phyloP scores from a whole-genome alignment of 176 grass and related monocot genomes.

The Aegilops tauschii region DNA sequence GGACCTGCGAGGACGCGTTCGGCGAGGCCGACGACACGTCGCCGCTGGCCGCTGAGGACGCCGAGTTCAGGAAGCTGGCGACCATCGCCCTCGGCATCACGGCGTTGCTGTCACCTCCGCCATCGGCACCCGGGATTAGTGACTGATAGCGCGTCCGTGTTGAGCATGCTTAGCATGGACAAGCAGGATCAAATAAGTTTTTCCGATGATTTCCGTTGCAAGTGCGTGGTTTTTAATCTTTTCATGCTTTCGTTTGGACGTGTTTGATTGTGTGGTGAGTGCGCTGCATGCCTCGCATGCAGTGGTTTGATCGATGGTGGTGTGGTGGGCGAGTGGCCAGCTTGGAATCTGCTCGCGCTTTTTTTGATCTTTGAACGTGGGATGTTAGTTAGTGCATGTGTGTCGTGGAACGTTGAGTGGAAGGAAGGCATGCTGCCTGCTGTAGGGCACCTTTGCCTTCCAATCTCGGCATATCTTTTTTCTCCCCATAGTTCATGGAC shows the following conservation, averaged over 20 bases:
- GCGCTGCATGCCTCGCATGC: constrained; percentile 39
- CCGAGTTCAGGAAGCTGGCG: constrained; percentile 54
- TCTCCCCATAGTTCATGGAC: not conserved
- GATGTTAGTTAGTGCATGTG: not conserved
- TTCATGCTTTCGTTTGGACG: not conserved
- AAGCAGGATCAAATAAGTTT: not conserved
- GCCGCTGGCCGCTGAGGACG: constrained; percentile 43
- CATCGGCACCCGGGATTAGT: not conserved
- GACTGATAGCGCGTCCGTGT: not conserved
- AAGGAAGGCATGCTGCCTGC: constrained; percentile 46
- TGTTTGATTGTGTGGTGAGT: constrained; percentile 24
- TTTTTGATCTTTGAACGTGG: constrained; percentile 33
- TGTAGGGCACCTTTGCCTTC: constrained; percentile 37
- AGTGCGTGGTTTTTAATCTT: not conserved
- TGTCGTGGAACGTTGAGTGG: constrained; percentile 41
- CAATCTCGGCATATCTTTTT: not conserved
- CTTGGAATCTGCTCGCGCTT: constrained; percentile 17
- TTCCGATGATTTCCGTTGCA: not conserved
- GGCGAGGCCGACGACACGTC: constrained; percentile 44
- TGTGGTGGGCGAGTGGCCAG: constrained; percentile 33
- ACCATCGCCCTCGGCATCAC: constrained; percentile 51
- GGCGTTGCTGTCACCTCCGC: constrained; percentile 12
- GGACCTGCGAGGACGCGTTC: constrained; percentile 69
- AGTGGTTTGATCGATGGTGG: not conserved
- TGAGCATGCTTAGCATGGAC: not conserved